Evolutionary conservation across 371 early-diverging fungal genomes (phyloP).

Genomic region (Furculomyces boomerangus): DNA sequence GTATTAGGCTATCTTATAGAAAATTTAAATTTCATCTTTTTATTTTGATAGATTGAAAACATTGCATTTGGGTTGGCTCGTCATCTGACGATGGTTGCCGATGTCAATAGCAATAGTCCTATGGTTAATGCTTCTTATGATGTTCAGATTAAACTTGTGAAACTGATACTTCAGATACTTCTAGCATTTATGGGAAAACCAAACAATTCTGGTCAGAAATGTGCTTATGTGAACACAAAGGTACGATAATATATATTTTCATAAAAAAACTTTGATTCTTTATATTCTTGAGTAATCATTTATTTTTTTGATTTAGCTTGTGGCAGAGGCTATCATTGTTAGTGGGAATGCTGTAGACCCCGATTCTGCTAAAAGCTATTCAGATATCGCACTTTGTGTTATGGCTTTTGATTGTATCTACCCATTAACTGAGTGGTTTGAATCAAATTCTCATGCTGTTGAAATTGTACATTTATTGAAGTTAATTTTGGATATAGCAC

Average conservation of each 20-base stretch:
- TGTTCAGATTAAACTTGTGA: background rate
- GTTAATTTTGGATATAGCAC: background rate
- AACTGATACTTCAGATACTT: background rate
- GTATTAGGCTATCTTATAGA: no score
- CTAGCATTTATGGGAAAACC: background rate
- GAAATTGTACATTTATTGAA: background rate
- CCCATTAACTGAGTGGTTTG: background rate
- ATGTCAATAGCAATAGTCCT: background rate
- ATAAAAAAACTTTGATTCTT: background rate
- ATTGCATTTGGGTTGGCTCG: background rate
- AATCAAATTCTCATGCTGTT: background rate
- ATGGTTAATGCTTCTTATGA: no score
- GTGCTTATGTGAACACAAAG: background rate
- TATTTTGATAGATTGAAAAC: no score
- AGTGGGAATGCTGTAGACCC: background rate
- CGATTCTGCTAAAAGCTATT: no score
- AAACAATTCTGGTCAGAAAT: background rate
- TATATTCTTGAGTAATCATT: background rate
- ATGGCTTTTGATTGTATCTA: background rate
- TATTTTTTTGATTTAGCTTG: background rate
- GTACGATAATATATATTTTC: background rate
- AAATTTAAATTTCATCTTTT: no score
- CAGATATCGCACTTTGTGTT: background rate
- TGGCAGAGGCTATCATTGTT: background rate
- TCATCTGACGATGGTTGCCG: background rate